A percentile compares a stretch with the other conserved stretches of the same genome.
Evolutionary conservation across 2,329 filamentous ascomycete species (phyloP).

Genomic region (Chaetomium sp.): DNA sequence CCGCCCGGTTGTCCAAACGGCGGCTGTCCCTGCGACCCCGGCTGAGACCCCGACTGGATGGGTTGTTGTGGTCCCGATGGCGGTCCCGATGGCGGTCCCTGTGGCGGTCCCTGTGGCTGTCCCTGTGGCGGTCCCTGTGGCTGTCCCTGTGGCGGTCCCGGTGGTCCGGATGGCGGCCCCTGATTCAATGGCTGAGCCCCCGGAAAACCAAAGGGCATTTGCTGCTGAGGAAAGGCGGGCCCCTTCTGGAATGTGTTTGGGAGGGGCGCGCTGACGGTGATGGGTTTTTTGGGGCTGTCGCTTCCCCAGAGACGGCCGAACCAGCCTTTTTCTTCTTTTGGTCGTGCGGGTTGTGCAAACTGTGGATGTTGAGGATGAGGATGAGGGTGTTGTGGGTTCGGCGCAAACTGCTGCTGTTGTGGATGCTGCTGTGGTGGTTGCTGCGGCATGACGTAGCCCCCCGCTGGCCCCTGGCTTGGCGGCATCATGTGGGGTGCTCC

Average conservation of each 20-base stretch:
- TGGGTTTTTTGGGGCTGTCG: slow-evolving; percentile 9
- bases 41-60: no score
- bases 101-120: neutral
- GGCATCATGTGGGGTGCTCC: slow-evolving; percentile 4
- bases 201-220: neutral
- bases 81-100: neutral
- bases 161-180: neutral
- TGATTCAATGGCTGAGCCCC: no score
- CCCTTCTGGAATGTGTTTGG: slow-evolving; percentile 11
- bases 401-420: no score
- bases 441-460: slow-evolving; percentile 1
- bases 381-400: no score
- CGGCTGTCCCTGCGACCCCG: no score
- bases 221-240: neutral
- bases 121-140: neutral
- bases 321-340: slow-evolving; percentile 15
- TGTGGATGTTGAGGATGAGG: no score
- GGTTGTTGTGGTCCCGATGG: neutral
- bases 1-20: no score
- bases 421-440: no score
- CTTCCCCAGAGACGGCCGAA: slow-evolving; percentile 14
- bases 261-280: neutral
- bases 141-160: slow-evolving; percentile 1
- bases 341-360: neutral
- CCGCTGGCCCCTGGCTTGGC: slow-evolving; percentile 1